A percentile compares a stretch with the other conserved stretches of the same genome.
Evolutionary conservation across 768 basidiomycete species (phyloP).

Genomic region (Coprinopsis cinerea): DNA sequence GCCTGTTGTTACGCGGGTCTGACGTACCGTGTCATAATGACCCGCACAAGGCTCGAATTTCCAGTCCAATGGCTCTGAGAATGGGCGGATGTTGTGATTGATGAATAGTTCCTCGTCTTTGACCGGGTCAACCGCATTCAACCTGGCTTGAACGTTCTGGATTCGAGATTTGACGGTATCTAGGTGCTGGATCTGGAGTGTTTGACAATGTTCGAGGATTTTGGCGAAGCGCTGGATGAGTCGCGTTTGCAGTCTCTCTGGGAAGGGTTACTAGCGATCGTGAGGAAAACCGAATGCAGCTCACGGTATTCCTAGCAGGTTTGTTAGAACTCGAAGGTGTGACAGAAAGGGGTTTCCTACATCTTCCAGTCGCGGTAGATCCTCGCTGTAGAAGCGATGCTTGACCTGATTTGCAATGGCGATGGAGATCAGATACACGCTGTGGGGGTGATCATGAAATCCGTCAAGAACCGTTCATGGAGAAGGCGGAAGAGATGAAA

Average conservation of each 20-base stretch:
- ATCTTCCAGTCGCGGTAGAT: slow-evolving; percentile 65
- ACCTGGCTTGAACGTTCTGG: slow-evolving; percentile 36
- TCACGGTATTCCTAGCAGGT: slow-evolving; percentile 62
- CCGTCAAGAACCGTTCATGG: not conserved
- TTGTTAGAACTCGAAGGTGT: slow-evolving; percentile 7
- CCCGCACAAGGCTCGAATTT: slow-evolving; percentile 66
- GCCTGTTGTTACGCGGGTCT: not conserved
- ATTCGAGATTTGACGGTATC: slow-evolving; percentile 51
- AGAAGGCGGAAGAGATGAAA: not conserved
- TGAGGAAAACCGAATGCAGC: slow-evolving; percentile 17
- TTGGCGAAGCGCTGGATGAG: slow-evolving; percentile 50
- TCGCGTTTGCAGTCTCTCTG: slow-evolving; percentile 67
- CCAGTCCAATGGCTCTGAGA: slow-evolving; percentile 62
- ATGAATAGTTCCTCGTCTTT: slow-evolving; percentile 71
- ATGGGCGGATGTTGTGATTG: slow-evolving; percentile 62
- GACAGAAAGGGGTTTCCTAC: slow-evolving; percentile 36
- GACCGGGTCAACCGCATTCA: slow-evolving; percentile 47
- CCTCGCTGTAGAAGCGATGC: slow-evolving; percentile 63
- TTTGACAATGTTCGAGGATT: slow-evolving; percentile 55
- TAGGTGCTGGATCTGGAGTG: slow-evolving; percentile 52
- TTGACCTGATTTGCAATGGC: slow-evolving; percentile 66
- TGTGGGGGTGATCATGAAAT: slow-evolving; percentile 21
- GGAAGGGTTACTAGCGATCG: not conserved
- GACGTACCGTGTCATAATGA: slow-evolving; percentile 70
- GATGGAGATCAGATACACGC: slow-evolving; percentile 66